These are phyloP conservation scores for Cryptosporidium felis DNA, from an alignment of 169 alveolate genomes.

Conservation along the genomic window DNA sequence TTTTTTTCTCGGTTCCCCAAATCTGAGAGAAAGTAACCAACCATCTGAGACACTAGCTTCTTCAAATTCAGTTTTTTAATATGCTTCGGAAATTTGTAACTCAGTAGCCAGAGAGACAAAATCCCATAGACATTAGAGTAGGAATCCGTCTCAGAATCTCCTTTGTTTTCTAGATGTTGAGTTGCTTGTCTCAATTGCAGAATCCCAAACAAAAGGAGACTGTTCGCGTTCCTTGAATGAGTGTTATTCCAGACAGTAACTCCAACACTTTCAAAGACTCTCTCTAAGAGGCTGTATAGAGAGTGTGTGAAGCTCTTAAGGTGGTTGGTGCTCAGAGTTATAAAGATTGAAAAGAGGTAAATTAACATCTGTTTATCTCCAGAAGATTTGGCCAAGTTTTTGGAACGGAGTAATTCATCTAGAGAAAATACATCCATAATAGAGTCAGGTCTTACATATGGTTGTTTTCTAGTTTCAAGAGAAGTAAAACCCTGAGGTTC, in stretches of 20 bases:
- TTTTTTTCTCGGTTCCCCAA: not conserved
- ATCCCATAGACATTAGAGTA: conserved; percentile 46
- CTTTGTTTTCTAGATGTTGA: not conserved
- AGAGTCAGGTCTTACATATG: not conserved
- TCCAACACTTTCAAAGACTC: not conserved
- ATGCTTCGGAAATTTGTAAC: conserved; percentile 12
- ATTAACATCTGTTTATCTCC: conserved; percentile 66
- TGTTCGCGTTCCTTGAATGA: not conserved
- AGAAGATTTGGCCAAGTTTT: conserved; percentile 23
- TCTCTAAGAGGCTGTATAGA: not conserved
- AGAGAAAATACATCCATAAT: conserved; percentile 6
- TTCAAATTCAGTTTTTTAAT: conserved; percentile 1
- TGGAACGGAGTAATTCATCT: not conserved
- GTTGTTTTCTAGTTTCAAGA: not conserved
- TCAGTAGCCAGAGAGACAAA: not conserved
- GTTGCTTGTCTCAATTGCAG: conserved; percentile 31
- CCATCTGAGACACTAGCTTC: not conserved
- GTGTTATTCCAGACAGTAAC: not conserved
- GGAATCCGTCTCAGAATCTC: not conserved
- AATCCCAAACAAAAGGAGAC: conserved; percentile 29
- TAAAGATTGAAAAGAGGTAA: conserved; percentile 31
- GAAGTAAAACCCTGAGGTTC: conserved; percentile 22
- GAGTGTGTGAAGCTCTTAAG: conserved; percentile 31
- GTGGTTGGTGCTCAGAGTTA: conserved; percentile 31
- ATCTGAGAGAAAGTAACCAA: not conserved